A percentile compares a stretch with the other conserved stretches of the same genome.
phyloP scores from a whole-genome alignment of 192 early-diverging fungal genomes.

The Lobosporangium transversale region DNA sequence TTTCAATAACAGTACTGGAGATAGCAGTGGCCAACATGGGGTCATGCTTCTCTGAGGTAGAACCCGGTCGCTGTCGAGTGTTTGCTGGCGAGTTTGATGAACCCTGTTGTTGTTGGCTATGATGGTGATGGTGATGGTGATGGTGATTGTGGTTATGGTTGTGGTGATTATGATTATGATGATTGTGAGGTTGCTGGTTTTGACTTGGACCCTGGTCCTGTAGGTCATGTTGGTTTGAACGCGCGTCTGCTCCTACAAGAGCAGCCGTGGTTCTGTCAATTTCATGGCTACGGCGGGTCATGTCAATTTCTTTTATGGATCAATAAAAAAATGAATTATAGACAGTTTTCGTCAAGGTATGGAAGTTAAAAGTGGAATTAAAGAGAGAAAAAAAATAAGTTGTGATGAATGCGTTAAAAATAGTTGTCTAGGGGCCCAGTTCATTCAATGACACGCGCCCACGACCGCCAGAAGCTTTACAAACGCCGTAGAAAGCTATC shows the following conservation, averaged over 20 bases:
- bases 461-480: too few species aligned
- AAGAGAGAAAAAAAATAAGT: too few species aligned
- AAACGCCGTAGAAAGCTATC: too few species aligned
- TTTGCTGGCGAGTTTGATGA: slow-evolving; percentile 5
- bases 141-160: slow-evolving; percentile 12
- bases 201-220: slow-evolving; percentile 4
- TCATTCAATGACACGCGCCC: too few species aligned
- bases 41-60: slow-evolving; percentile 19
- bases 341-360: too few species aligned
- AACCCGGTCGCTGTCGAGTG: slow-evolving; percentile 15
- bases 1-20: slow-evolving; percentile 32
- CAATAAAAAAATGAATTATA: too few species aligned
- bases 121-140: slow-evolving; percentile 28
- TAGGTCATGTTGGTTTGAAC: neutral
- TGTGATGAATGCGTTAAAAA: too few species aligned
- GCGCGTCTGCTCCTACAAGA: slow-evolving; percentile 2
- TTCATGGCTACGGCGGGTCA: slow-evolving; percentile 29
- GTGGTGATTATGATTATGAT: neutral
- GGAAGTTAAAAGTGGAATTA: too few species aligned
- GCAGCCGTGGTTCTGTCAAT: neutral
- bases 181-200: slow-evolving; percentile 1
- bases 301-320: neutral
- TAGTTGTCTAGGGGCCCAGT: too few species aligned
- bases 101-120: slow-evolving; percentile 2
- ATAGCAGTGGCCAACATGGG: slow-evolving; percentile 28